phyloP scores from a whole-genome alignment of 2,329 filamentous ascomycete genomes.

The Exophiala calicioides region DNA sequence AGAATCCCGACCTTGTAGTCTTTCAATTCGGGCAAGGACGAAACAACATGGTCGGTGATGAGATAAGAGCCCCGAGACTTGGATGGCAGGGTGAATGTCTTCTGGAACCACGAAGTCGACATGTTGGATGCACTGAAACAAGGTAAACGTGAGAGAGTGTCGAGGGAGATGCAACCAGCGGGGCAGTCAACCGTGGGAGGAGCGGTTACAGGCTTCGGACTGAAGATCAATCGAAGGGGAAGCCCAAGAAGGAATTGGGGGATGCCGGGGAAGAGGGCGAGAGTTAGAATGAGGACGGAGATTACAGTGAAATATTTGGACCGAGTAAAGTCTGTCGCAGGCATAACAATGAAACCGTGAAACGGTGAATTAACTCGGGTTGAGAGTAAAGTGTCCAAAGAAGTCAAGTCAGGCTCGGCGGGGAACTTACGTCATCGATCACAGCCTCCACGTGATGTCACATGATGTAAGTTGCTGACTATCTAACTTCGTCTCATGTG shows the following conservation, averaged over 20 bases:
- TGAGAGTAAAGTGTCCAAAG: too few relatives aligned
- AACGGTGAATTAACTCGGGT: not conserved
- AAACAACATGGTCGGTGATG: constrained; percentile 73
- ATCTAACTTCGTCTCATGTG: too few relatives aligned
- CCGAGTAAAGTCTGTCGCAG: constrained; percentile 24
- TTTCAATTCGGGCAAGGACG: constrained; percentile 74
- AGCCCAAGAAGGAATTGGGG: constrained; percentile 28
- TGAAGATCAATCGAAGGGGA: constrained; percentile 16
- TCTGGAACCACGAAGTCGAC: constrained; percentile 71
- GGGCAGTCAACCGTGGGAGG: constrained; percentile 13
- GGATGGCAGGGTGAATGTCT: constrained; percentile 75
- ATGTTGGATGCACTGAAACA: constrained; percentile 9
- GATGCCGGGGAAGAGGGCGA: constrained; percentile 28
- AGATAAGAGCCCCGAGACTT: constrained; percentile 83
- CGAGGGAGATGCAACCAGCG: constrained; percentile 13
- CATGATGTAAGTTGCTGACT: too few relatives aligned
- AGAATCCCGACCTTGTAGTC: constrained; percentile 83
- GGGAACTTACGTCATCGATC: too few relatives aligned
- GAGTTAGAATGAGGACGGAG: constrained; percentile 19
- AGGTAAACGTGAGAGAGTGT: not conserved
- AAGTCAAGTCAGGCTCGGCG: too few relatives aligned
- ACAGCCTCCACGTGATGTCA: too few relatives aligned
- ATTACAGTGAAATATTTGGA: constrained; percentile 23
- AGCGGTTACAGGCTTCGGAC: not conserved
- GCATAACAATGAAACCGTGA: constrained; percentile 20